Percentiles rank a stretch among this genome's conserved stretches.
Conservation (phyloP, 2,329 filamentous ascomycete genomes). For the Aspergillus sp. region DNA sequence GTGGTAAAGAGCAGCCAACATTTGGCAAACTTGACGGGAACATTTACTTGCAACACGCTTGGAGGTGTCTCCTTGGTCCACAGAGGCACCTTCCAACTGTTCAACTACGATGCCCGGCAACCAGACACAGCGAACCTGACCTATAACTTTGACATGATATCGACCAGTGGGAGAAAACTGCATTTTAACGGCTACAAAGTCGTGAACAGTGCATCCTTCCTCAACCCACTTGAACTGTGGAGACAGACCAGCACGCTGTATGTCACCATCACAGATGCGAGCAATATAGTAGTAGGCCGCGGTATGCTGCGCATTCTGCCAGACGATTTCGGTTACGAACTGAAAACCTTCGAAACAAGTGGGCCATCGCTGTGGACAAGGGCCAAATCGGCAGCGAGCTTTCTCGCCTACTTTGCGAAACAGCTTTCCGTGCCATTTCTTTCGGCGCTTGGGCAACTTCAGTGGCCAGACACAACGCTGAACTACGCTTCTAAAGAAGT, state of each 20-base stretch:
- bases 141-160: constrained; percentile 4
- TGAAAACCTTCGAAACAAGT: neutral
- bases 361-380: neutral
- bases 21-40: constrained; percentile 3
- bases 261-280: neutral
- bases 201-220: constrained; percentile 1
- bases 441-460: neutral
- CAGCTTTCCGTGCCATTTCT: neutral
- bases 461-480: neutral
- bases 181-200: constrained; percentile 6
- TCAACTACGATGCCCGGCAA: constrained; percentile 4
- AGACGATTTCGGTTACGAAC: neutral
- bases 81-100: constrained; percentile 3
- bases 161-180: neutral
- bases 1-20: neutral
- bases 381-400: neutral
- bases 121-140: constrained; percentile 6
- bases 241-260: constrained; percentile 4
- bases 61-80: neutral
- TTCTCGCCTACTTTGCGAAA: neutral
- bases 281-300: neutral
- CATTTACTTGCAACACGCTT: neutral
- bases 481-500: neutral
- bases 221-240: neutral
- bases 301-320: constrained; percentile 1